Conservation (phyloP, 2,329 filamentous ascomycete genomes). For the Diaporthe australafricana region DNA sequence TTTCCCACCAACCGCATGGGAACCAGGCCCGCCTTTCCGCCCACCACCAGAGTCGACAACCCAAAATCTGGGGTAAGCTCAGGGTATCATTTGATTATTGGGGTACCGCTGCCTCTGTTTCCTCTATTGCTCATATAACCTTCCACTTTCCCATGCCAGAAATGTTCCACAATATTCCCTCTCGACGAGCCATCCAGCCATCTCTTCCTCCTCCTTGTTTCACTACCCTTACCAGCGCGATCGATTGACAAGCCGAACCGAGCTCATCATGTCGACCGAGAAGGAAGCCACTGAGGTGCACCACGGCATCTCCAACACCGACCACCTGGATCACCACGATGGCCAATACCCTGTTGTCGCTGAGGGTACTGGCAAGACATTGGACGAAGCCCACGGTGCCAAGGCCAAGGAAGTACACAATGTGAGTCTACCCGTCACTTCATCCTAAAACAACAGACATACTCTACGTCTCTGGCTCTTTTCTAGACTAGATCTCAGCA, state of each 20-base stretch:
- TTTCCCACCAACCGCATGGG: constrained; percentile 35
- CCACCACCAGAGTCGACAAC: background rate
- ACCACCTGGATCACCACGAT: constrained; percentile 16
- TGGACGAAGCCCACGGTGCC: constrained; percentile 45
- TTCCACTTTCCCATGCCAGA: background rate
- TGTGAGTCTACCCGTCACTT: constrained; percentile 45
- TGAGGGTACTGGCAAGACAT: constrained; percentile 44
- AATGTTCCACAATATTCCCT: constrained; percentile 9
- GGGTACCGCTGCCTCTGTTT: background rate
- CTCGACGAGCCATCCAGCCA: constrained; percentile 7
- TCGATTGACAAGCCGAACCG: background rate
- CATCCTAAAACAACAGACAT: background rate
- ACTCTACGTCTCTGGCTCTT: background rate
- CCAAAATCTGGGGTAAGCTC: constrained; percentile 35
- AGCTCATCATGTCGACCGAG: constrained; percentile 35
- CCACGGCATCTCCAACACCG: constrained; percentile 30
- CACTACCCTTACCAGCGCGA: constrained; percentile 4
- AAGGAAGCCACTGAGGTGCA: constrained; percentile 34
- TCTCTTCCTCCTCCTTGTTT: background rate
- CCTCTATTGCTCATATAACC: constrained; percentile 30
- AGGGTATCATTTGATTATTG: constrained; percentile 26
- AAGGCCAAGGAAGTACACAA: constrained; percentile 56
- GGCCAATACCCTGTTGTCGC: constrained; percentile 40
- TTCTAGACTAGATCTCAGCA: background rate
- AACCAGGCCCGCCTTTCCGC: constrained; percentile 36